Conservation (phyloP, 2,329 filamentous ascomycete genomes). For the Nigrospora sphaerica region DNA sequence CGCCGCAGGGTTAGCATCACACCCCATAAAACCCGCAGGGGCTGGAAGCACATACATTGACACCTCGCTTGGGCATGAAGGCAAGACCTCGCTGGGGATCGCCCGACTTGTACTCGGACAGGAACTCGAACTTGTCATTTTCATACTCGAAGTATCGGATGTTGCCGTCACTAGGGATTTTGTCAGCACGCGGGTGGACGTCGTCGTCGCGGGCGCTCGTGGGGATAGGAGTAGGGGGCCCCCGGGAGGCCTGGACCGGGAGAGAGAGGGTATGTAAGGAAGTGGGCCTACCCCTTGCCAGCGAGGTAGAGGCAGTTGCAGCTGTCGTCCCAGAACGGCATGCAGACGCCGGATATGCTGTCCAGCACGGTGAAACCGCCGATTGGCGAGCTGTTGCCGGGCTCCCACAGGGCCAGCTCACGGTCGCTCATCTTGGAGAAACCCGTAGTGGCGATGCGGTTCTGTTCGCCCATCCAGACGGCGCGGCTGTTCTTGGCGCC, state of each 20-base stretch:
- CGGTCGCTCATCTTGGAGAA: conserved; percentile 99
- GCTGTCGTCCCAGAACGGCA: conserved; percentile 98
- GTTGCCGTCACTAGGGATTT: conserved; percentile 71
- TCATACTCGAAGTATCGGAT: conserved; percentile 98
- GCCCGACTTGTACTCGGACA: conserved; percentile 94
- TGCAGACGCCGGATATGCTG: conserved; percentile 94
- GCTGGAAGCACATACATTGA: conserved; percentile 56
- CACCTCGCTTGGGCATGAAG: conserved; percentile 88
- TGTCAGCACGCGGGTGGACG: conserved; percentile 1
- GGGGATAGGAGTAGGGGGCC: neutral
- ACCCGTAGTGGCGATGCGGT: conserved; percentile 90
- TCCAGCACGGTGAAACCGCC: conserved; percentile 87
- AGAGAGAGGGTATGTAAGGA: no score
- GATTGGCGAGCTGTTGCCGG: conserved; percentile 76
- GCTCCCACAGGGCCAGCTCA: conserved; percentile 93
- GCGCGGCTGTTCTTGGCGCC: conserved; percentile 96
- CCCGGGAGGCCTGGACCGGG: no score
- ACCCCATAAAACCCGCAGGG: no score
- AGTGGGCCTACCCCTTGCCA: conserved; percentile 77
- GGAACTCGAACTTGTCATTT: conserved; percentile 96
- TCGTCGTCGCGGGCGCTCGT: no score
- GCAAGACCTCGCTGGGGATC: conserved; percentile 93
- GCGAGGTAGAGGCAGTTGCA: conserved; percentile 93
- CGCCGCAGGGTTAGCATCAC: conserved; percentile 11
- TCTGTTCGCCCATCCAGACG: conserved; percentile 96